Evolutionary conservation across 23 red algal genomes (phyloP).

Genomic region (Gracilaria domingensis): DNA sequence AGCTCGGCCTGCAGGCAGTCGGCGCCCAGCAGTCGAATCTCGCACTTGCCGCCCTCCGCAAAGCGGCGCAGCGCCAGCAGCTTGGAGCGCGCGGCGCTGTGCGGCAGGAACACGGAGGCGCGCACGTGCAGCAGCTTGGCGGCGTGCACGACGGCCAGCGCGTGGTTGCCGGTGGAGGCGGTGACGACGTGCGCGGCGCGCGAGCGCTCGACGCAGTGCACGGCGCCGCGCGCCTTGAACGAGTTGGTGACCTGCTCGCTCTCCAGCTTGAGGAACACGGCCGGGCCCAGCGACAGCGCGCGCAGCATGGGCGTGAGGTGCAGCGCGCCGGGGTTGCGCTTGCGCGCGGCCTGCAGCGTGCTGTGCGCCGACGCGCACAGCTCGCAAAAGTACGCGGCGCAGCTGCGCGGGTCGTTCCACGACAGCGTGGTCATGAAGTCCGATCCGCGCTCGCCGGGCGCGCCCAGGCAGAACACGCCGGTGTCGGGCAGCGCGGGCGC

Average conservation of each 20-base stretch:
- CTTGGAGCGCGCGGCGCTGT: slow-evolving; percentile 9
- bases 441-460: background rate
- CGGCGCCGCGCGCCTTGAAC: slow-evolving; percentile 73
- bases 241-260: slow-evolving; percentile 78
- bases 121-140: background rate
- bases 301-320: slow-evolving; percentile 44
- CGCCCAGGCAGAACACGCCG: background rate
- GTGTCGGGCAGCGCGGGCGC: no score
- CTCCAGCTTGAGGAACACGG: slow-evolving; percentile 75
- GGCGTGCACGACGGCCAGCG: slow-evolving; percentile 63
- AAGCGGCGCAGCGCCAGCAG: slow-evolving; percentile 12
- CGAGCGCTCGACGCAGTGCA: slow-evolving; percentile 37
- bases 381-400: background rate
- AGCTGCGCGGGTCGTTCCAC: slow-evolving; percentile 1
- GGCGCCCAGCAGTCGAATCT: background rate
- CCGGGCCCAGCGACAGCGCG: background rate
- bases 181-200: slow-evolving; percentile 29
- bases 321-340: background rate
- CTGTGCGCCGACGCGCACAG: background rate
- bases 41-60: background rate
- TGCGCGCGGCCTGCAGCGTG: background rate
- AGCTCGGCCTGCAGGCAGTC: slow-evolving; percentile 71
- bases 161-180: slow-evolving; percentile 81
- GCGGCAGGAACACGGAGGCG: slow-evolving; percentile 58
- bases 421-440: background rate